Base-by-base conservation (phyloP, 129 eudicot genomes). In the Flaveria ramosissima region DNA sequence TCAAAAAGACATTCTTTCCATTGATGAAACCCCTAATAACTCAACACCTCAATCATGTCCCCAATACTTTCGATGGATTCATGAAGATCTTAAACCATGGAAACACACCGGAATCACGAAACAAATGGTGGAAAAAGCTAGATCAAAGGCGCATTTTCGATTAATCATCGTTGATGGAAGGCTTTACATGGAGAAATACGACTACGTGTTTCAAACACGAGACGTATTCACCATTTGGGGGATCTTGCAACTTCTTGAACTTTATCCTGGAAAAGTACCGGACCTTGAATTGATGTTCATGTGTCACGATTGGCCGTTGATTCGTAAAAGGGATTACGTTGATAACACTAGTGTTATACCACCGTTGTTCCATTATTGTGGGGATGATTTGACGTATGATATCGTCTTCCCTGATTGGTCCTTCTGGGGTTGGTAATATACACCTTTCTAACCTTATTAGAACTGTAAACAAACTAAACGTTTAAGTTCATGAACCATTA, bases 351-450 rank as follows among this genome's bases (percentile, higher is more conserved):
- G 69, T 0, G 26, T 47, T 45, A 77, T 87, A 51, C 97, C 94
- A 0, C 98, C 98, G 1, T 6, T 91, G 43, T 93, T 93, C 50
- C 97, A 91, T 74, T 93, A 93, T 20, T 91, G 96, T 81, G 96
- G 93, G 8, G 91, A 88, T 79, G 87, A 84, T 14, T 79, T 50
- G 6, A 86, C 87, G 46, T 87, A 83, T 9, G 98, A 93, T 53
- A 93, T 93, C 26, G 91, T 85, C 39, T 91, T 93, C 27, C 98
- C 98, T 0, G 98, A 93, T 52, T 93, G 98, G 98, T 89, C 98
- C 77, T 93, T 89, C 76, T 93, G 98, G 98, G 98, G 98, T 81
- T 93, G 98, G 98, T 93, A 93, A 87, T 71, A 36, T 9, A 27
- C 41, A 20, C 14, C 48, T 6, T 48, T 69, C 45, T 77, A 52